Evolutionary conservation across 768 basidiomycete genomes (phyloP).

Genomic region (Auricularia sp.): DNA sequence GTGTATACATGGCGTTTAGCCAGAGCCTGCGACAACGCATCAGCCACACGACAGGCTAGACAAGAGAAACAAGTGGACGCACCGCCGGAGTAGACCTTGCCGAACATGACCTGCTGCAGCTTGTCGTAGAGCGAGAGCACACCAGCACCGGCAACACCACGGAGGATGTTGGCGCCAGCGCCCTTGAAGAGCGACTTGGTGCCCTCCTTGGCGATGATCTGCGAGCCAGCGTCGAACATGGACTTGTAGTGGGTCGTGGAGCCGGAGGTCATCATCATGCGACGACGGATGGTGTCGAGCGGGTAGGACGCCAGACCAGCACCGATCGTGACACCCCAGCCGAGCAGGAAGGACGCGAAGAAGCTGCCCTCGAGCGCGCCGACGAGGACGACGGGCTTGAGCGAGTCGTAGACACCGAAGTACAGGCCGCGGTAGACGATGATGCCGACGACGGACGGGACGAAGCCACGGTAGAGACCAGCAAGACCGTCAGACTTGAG

Average conservation of each 20-base stretch:
- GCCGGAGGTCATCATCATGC: slow-evolving; percentile 99
- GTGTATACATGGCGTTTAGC: slow-evolving; percentile 21
- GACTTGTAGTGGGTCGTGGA: slow-evolving; percentile 95
- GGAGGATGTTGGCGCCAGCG: slow-evolving; percentile 80
- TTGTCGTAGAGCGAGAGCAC: slow-evolving; percentile 99
- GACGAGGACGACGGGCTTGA: slow-evolving; percentile 95
- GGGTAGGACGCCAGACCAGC: slow-evolving; percentile 98
- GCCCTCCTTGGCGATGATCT: slow-evolving; percentile 93
- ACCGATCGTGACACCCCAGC: slow-evolving; percentile 99
- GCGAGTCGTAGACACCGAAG: slow-evolving; percentile 94
- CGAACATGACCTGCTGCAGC: slow-evolving; percentile 90
- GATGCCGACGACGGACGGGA: slow-evolving; percentile 98
- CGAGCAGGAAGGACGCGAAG: slow-evolving; percentile 92
- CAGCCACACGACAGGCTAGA: not conserved
- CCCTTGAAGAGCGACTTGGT: slow-evolving; percentile 96
- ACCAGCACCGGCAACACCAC: slow-evolving; percentile 99
- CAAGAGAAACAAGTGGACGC: slow-evolving; percentile 17
- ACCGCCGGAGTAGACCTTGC: slow-evolving; percentile 99
- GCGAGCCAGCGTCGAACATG: slow-evolving; percentile 93
- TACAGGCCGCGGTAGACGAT: slow-evolving; percentile 99
- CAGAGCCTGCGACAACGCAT: slow-evolving; percentile 25
- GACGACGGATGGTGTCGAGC: slow-evolving; percentile 94
- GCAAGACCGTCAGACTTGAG: slow-evolving; percentile 95
- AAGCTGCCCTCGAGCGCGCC: slow-evolving; percentile 93
- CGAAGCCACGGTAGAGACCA: slow-evolving; percentile 99